Conservation (phyloP, 768 basidiomycete species). For the Kwoniella botswanensis region DNA sequence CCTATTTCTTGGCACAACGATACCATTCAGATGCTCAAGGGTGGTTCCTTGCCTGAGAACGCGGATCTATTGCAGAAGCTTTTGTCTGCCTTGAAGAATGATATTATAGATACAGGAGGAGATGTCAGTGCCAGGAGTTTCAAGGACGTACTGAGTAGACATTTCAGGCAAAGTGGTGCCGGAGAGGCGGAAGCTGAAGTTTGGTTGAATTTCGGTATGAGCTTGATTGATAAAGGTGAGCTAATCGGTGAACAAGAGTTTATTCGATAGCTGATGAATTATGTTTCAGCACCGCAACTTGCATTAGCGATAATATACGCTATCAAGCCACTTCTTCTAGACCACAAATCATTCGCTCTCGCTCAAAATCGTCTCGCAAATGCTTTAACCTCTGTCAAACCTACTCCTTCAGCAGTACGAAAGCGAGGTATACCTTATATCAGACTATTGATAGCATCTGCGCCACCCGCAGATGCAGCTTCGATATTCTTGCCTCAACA, state of each 20-base stretch:
- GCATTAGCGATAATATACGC: conserved; percentile 71
- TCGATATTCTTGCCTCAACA: conserved; percentile 81
- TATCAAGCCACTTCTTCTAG: conserved; percentile 68
- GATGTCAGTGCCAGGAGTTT: conserved; percentile 66
- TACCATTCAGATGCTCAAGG: conserved; percentile 25
- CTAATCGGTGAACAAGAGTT: not conserved
- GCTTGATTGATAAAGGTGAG: conserved; percentile 69
- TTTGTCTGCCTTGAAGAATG: conserved; percentile 25
- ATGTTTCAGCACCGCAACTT: conserved; percentile 68
- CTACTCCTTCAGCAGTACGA: conserved; percentile 64
- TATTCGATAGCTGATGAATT: conserved; percentile 3
- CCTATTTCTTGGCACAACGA: conserved; percentile 32
- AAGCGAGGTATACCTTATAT: conserved; percentile 72
- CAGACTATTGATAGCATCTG: conserved; percentile 71
- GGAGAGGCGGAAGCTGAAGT: conserved; percentile 71
- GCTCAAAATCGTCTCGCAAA: conserved; percentile 87
- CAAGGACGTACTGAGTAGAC: conserved; percentile 66
- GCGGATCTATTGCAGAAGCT: conserved; percentile 37
- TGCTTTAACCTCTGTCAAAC: conserved; percentile 68
- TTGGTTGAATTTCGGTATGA: conserved; percentile 76
- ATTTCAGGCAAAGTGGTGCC: conserved; percentile 64
- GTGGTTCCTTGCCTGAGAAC: not conserved
- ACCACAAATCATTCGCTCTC: conserved; percentile 60
- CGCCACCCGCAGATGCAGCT: conserved; percentile 79
- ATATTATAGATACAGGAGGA: conserved; percentile 12